phyloP scores from a whole-genome alignment of 768 basidiomycete species.

The Boletellus sp. region DNA sequence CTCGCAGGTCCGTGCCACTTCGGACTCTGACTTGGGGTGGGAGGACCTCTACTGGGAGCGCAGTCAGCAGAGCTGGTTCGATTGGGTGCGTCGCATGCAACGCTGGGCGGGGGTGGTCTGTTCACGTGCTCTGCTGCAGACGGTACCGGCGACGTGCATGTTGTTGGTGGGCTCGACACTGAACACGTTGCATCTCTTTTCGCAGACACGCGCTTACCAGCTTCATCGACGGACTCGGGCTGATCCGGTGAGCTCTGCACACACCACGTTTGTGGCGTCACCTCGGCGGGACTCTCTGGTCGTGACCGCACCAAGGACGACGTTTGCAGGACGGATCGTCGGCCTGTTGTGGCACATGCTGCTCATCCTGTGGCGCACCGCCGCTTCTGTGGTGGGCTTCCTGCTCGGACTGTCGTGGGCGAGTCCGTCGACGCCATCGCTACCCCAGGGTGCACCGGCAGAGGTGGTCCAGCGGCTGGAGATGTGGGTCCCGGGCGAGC shows the following conservation, averaged over 20 bases:
- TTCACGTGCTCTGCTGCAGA: conserved; percentile 40
- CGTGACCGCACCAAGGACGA: conserved; percentile 41
- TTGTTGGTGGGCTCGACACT: conserved; percentile 51
- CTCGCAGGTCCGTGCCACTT: conserved; percentile 49
- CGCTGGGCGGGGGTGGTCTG: conserved; percentile 6
- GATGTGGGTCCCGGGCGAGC: conserved; percentile 71
- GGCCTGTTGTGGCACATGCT: conserved; percentile 34
- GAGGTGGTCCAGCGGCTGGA: conserved; percentile 71
- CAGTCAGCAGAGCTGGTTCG: conserved; percentile 65
- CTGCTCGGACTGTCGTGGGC: conserved; percentile 56
- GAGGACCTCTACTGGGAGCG: conserved; percentile 73
- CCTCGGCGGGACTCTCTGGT: conserved; percentile 20
- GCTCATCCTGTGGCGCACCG: conserved; percentile 43
- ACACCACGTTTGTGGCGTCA: conserved; percentile 62
- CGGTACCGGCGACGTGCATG: conserved; percentile 57
- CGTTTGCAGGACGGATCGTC: conserved; percentile 39
- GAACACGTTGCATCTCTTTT: conserved; percentile 67
- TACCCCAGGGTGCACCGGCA: conserved; percentile 36
- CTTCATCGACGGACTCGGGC: conserved; percentile 49
- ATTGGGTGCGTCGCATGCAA: conserved; percentile 57
- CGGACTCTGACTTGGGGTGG: conserved; percentile 72
- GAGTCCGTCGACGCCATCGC: conserved; percentile 33
- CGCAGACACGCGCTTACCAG: conserved; percentile 65
- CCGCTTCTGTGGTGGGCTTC: conserved; percentile 62
- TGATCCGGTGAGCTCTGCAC: conserved; percentile 67